These are phyloP conservation scores for Thermomucor indicae-seudaticae DNA, from an alignment of 371 early-diverging fungal genomes.

Conservation along the genomic window DNA sequence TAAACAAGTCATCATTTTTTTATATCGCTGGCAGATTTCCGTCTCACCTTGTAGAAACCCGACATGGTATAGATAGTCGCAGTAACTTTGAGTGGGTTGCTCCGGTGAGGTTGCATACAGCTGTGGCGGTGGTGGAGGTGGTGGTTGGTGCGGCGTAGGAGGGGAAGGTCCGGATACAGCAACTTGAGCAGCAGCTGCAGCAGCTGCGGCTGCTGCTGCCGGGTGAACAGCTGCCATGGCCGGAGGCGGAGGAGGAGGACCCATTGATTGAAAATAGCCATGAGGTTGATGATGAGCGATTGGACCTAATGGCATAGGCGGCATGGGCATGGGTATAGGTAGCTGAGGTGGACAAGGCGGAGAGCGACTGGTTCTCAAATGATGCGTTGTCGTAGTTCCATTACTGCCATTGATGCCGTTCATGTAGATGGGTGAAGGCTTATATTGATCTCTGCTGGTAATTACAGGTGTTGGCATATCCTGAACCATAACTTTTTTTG, in stretches of 20 bases:
- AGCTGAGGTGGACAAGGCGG: slow-evolving; percentile 4
- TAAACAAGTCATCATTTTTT: neutral
- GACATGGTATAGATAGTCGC: slow-evolving; percentile 21
- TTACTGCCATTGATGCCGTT: slow-evolving; percentile 2
- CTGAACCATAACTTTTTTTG: slow-evolving; percentile 10
- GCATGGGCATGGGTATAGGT: slow-evolving; percentile 17
- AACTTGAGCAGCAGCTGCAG: neutral
- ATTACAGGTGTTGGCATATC: slow-evolving; percentile 12
- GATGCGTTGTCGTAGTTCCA: slow-evolving; percentile 1
- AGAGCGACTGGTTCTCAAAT: neutral
- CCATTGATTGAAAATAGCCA: slow-evolving; percentile 1
- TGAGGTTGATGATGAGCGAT: slow-evolving; percentile 3
- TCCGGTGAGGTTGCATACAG: neutral
- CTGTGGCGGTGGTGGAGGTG: neutral
- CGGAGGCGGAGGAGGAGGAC: slow-evolving; percentile 6
- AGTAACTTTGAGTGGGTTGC: slow-evolving; percentile 8
- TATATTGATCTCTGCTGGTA: slow-evolving; percentile 3
- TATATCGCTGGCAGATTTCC: too few species aligned
- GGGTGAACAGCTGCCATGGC: neutral
- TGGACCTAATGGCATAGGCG: slow-evolving; percentile 4
- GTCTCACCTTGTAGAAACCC: slow-evolving; percentile 26
- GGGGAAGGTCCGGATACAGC: too few species aligned
- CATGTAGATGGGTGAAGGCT: neutral
- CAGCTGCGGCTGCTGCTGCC: neutral
- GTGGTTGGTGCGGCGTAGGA: neutral